A percentile compares a stretch with the other conserved stretches of the same genome.
Conservation (phyloP, 2,329 filamentous ascomycete genomes). For the Calonectria crousiana region DNA sequence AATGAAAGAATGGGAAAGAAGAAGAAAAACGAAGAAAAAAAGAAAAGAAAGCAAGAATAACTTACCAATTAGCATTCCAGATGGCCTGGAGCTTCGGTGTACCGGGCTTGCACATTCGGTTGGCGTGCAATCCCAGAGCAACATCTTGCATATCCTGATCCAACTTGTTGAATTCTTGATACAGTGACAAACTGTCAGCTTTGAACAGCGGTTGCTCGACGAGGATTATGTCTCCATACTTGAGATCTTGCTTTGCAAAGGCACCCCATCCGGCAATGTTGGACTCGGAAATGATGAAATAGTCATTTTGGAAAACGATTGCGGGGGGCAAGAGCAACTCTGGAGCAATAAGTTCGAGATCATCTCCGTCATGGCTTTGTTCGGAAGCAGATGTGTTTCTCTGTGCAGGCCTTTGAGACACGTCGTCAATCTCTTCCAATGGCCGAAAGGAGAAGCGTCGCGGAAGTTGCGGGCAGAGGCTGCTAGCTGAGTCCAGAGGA, state of each 20-base stretch:
- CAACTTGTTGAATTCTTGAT: constrained; percentile 52
- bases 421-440: constrained; percentile 11
- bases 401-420: neutral
- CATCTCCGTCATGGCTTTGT: neutral
- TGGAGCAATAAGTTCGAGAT: neutral
- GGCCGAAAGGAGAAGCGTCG: constrained; percentile 27
- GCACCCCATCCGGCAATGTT: constrained; percentile 59
- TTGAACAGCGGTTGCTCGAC: constrained; percentile 59
- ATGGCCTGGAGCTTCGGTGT: constrained; percentile 51
- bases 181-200: constrained; percentile 44
- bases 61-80: constrained; percentile 62
- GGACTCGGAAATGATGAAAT: constrained; percentile 56
- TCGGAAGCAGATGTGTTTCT: neutral
- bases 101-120: constrained; percentile 45
- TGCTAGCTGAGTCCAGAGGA: constrained; percentile 18
- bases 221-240: constrained; percentile 55
- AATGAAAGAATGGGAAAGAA: neutral
- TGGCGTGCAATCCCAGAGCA: constrained; percentile 54
- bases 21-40: neutral
- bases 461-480: constrained; percentile 18
- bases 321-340: neutral
- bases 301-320: constrained; percentile 52
- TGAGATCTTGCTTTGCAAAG: constrained; percentile 57
- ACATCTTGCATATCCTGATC: constrained; percentile 44
- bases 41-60: neutral